Conservation (phyloP, 345 rosid genomes). For the Rhodomyrtus tomentosa region DNA sequence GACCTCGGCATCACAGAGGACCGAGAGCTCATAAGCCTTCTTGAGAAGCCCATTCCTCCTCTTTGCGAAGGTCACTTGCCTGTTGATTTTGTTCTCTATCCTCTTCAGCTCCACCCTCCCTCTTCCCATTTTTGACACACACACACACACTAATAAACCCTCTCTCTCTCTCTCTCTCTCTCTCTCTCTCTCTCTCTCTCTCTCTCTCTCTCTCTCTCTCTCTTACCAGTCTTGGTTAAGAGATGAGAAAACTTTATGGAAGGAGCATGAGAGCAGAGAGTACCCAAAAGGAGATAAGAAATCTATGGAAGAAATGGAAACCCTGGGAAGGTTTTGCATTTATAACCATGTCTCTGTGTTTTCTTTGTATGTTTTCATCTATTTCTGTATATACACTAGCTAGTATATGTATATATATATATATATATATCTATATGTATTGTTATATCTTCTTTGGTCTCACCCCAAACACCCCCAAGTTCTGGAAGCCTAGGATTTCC, state of each 20-base stretch:
- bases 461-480: background rate
- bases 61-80: constrained; percentile 59
- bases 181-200: background rate
- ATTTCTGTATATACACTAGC: background rate
- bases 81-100: constrained; percentile 58
- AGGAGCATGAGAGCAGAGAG: background rate
- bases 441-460: background rate
- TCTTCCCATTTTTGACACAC: constrained; percentile 32
- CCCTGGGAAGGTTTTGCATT: background rate
- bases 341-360: background rate
- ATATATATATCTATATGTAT: background rate
- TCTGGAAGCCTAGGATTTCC: background rate
- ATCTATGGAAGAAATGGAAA: background rate
- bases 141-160: background rate
- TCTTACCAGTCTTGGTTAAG: constrained; percentile 24
- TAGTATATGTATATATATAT: background rate
- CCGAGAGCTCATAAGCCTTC: constrained; percentile 55
- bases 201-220: background rate
- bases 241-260: constrained; percentile 8
- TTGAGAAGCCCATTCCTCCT: constrained; percentile 62
- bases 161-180: background rate
- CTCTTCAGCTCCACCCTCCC: constrained; percentile 60
- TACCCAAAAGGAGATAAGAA: background rate
- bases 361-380: background rate
- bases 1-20: constrained; percentile 59